Base-by-base conservation (phyloP, 306 rosid genomes). In the Glycyrrhiza uralensis region DNA sequence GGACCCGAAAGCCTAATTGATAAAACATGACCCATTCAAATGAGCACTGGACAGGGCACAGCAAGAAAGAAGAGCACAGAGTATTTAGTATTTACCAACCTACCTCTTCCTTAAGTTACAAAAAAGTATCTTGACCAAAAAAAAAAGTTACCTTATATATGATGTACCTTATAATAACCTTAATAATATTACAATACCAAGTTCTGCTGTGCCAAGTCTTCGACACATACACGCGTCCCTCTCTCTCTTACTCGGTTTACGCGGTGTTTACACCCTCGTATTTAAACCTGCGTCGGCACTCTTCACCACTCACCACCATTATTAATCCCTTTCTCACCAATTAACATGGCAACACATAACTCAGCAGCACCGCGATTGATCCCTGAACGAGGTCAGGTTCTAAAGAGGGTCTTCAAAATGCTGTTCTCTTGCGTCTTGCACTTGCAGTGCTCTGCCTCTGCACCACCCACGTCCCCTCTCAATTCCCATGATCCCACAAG, bases 231-330 rank as follows among this genome's bases (percentile, higher is more conserved):
- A 32, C 36, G 5, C 36, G 1, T 36, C 18, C 13, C 50, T n/a
- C n/a, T n/a, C n/a, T 46, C 2, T 12, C 20, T 47, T 49, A 75
- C 74, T 19, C 74, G 80, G 80, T 66, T 42, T 20, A 75, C 80
- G 74, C 80, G 74, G 59, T 55, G 0, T 0, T 9, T 0, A 75
- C 74, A 14, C 67, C 0, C 5, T 5, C 0, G 0, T 66, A 75
- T 75, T 19, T 75, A 54, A 18, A 42, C 50, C 50, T 1, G 41
- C 39, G 84, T 74, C 83, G 83, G 80, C 80, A 80, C 72, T 79
- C 13, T 0, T 38, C 36, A 46, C 5, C 38, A 2, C 11, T 45
- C 61, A 11, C 2, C n/a, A 24, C 3, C 20, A 12, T 13, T 10
- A 10, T 19, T 5, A 13, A 38, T 35, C 14, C 10, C 23, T 8